These are phyloP conservation scores for Massospora cicadina DNA, from an alignment of 371 early-diverging fungal species.

Conservation along the genomic window DNA sequence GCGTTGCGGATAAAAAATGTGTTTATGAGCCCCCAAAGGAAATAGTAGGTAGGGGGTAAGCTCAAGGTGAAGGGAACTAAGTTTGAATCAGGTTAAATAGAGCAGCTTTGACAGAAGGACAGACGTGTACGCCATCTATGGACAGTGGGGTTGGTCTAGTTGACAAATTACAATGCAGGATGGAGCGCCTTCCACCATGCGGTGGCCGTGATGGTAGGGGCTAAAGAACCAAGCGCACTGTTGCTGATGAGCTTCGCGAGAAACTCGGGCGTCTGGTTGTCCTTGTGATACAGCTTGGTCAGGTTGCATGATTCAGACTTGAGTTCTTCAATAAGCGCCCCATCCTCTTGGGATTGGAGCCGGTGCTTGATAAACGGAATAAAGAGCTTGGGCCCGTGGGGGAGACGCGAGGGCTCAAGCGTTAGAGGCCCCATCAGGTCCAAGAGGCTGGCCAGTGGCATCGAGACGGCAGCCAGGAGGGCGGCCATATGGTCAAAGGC, in stretches of 20 bases:
- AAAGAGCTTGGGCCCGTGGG: constrained; percentile 2
- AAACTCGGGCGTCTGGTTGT: background rate
- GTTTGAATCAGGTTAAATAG: background rate
- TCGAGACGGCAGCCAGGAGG: constrained; percentile 14
- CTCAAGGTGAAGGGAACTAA: no score
- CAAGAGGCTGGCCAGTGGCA: background rate
- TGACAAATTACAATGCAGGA: background rate
- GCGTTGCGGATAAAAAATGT: no score
- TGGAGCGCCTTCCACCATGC: background rate
- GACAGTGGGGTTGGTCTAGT: background rate
- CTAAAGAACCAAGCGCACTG: background rate
- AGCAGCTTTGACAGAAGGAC: background rate
- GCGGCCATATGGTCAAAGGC: constrained; percentile 44
- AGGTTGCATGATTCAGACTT: background rate
- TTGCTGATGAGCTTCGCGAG: background rate
- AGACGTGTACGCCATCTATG: background rate
- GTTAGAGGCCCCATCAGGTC: background rate
- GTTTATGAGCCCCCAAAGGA: no score
- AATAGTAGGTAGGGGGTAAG: no score
- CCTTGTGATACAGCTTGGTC: background rate
- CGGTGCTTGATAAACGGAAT: background rate
- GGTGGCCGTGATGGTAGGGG: background rate
- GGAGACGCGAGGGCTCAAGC: background rate
- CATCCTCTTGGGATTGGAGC: background rate
- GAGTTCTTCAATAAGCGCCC: background rate